Base-by-base conservation (phyloP, 108 stramenopile species). In the Fragilariopsis cylindrus region DNA sequence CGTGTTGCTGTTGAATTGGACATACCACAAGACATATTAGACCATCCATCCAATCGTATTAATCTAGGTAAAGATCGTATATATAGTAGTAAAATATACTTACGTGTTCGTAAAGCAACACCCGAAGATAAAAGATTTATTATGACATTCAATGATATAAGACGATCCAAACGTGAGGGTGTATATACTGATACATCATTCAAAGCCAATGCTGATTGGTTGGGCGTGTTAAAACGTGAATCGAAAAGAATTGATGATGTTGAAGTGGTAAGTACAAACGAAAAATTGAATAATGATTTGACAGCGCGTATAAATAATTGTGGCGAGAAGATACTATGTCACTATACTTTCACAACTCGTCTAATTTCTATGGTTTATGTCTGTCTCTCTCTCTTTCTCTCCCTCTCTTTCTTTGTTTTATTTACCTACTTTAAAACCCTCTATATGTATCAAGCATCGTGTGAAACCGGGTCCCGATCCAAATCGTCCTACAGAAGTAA, bases 401-500 rank as follows among this genome's bases (percentile, higher is more conserved):
- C n/a, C 53, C 2, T 54, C 53, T 15, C n/a, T 54, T 13, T 13
- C 11, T 39, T 7, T 6, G 6, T 43, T 43, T 43, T n/a, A 54
- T 54, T 13, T 54, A n/a, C 15, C 53, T n/a, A 54, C 53, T 65
- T 64, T 4, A 73, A 44, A 57, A 11, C 21, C 7, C 39, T 78
- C 2, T 30, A 30, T 30, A 30, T 30, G 30, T 30, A 30, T 30
- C 30, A 0, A 79, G 81, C 85, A 76, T 69, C 81, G 81, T 42
- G 83, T 87, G 39, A 76, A 87, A 53, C 91, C 91, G 4, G 75
- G 76, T 19, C 88, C 89, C 8, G 91, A 92, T 77, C 91, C 91
- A 18, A 72, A 76, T 15, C 82, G 89, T 8, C 75, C 52, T 46
- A 79, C 78, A 30, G 40, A 71, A 9, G 76, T 76, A 45, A 90